Conservation (phyloP, 345 rosid genomes). For the Eucalyptus victrix region DNA sequence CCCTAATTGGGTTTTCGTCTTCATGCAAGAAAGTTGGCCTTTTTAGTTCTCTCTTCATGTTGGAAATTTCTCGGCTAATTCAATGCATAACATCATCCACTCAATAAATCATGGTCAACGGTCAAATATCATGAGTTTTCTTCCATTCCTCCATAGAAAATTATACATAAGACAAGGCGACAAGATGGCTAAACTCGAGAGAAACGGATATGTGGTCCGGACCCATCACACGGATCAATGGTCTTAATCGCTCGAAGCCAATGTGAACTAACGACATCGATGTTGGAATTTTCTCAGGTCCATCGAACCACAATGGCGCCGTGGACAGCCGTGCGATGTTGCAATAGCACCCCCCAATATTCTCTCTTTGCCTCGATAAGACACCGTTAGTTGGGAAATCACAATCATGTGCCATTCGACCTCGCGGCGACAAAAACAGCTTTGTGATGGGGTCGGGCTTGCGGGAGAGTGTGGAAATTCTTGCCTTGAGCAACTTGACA, state of each 20-base stretch:
- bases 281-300: neutral
- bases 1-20: neutral
- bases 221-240: neutral
- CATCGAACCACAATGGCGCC: neutral
- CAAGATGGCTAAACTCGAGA: neutral
- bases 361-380: neutral
- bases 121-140: neutral
- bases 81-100: rapidly evolving
- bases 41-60: neutral
- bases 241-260: neutral
- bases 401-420: neutral
- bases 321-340: neutral
- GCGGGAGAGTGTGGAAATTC: neutral
- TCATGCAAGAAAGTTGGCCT: neutral
- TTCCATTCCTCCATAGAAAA: neutral
- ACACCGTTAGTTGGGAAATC: neutral
- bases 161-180: neutral
- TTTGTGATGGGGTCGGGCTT: neutral
- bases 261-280: neutral
- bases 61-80: neutral
- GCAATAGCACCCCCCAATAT: neutral
- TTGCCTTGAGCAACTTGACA: neutral
- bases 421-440: neutral
- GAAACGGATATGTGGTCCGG: neutral
- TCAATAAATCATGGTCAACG: neutral